Evolutionary conservation across 2,329 filamentous ascomycete genomes (phyloP), one percentile per base, ranked within the genome.

Genomic region (Ascochyta rabiei): DNA sequence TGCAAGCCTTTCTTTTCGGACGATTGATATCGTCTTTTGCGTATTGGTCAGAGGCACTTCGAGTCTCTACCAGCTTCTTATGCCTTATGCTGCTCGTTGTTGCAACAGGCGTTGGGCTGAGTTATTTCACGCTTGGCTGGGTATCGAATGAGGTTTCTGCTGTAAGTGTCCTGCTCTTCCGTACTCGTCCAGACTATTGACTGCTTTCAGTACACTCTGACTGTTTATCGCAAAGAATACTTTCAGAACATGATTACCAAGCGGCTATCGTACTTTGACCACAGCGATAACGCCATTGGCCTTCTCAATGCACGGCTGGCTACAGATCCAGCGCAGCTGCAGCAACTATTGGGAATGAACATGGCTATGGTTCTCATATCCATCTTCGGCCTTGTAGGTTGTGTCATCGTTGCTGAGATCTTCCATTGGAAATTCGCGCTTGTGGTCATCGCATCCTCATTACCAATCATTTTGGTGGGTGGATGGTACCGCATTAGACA

Each of bases 221-320:
- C 96, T 65, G 91, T 90, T n/a, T 87, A 86, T 67, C 86, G 93
- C 64, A 86, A 93, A 73, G 82, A 82, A 52, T 89, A 91, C 10
- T 97, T 98, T 80, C 83, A 90, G 30, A 84, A 88, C 31, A 92
- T 97, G 80, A 84, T 98, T 44, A 88, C 91, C 57, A 92, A 97
- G 74, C 92, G 96, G 56, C 91, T 97, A 37, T 80, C 86, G n/a
- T 97, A 92, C 75, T 98, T 96, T 64, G 93, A 97, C 72, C 82
- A 81, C 33, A 89, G 96, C 57, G 88, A 95, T 73, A 96, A 97
- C 72, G 91, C 89, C 4, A 87, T 90, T 6, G 93, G 93, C 62
- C 89, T 91, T 1, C 79, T 98, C 66, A 96, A 91, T 1, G 80
- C 84, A 1, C 78, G 82, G 2, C 73, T 85, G 1, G 78, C 81